phyloP scores from a whole-genome alignment of 495 filamentous ascomycete species.

The Hyaloscypha bicolor region DNA sequence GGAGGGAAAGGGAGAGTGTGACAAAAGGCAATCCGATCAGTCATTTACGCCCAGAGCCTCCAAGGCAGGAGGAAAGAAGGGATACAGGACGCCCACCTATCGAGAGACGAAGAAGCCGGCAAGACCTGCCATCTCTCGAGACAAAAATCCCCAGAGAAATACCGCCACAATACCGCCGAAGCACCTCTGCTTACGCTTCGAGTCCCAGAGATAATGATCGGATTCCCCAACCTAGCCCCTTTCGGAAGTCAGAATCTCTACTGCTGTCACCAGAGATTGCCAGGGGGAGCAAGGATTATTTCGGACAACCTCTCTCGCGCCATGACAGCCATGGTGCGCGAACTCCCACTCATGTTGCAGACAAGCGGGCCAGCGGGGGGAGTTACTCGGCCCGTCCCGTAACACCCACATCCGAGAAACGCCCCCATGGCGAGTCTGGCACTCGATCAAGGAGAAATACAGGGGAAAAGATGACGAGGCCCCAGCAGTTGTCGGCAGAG shows the following conservation, averaged over 20 bases:
- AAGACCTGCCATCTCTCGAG: conserved; percentile 32
- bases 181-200: conserved; percentile 19
- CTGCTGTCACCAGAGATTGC: conserved; percentile 29
- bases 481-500: conserved; percentile 27
- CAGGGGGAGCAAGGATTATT: conserved; percentile 19
- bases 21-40: background rate
- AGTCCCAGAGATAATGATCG: conserved; percentile 10
- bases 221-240: conserved; percentile 4
- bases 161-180: conserved; percentile 31
- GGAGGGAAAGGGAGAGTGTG: background rate
- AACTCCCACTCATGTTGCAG: conserved; percentile 1
- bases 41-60: background rate
- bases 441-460: conserved; percentile 17
- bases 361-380: conserved; percentile 19
- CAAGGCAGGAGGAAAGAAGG: conserved; percentile 11
- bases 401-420: conserved; percentile 26
- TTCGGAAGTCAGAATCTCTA: conserved; percentile 18
- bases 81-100: conserved; percentile 22
- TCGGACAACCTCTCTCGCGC: conserved; percentile 20
- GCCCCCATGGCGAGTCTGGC: conserved; percentile 13
- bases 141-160: conserved; percentile 33
- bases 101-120: conserved; percentile 28
- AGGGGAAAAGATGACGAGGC: conserved; percentile 26
- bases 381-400: conserved; percentile 19
- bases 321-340: conserved; percentile 22